These are phyloP conservation scores for Fagus crenata DNA, from an alignment of 306 rosid species.

Conservation along the genomic window DNA sequence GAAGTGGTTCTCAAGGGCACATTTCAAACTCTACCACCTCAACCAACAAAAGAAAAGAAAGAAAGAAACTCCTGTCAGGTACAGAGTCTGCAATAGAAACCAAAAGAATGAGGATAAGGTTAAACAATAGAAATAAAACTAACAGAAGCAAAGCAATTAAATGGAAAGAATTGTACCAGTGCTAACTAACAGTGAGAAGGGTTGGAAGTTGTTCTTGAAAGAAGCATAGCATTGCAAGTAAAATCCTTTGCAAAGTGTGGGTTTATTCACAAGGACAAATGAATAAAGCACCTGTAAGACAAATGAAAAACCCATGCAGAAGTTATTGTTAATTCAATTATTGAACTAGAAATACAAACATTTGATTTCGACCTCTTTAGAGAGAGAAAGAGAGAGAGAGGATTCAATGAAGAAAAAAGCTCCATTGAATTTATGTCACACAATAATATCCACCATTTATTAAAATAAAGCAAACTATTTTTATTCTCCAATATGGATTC, in stretches of 20 bases:
- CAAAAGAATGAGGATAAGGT: slow-evolving; percentile 18
- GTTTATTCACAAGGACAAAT: slow-evolving; percentile 23
- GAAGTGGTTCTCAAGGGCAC: slow-evolving; percentile 31
- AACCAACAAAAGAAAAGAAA: not conserved
- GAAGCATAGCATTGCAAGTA: slow-evolving; percentile 6
- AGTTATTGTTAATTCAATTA: not conserved
- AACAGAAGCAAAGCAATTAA: not conserved
- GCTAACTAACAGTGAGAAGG: not conserved
- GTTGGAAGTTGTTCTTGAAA: not conserved
- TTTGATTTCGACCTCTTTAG: not conserved
- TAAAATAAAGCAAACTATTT: too few relatives aligned
- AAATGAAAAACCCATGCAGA: slow-evolving; percentile 23
- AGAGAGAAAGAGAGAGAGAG: too few relatives aligned
- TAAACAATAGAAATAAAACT: slow-evolving; percentile 22
- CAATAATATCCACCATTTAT: too few relatives aligned
- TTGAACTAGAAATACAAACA: not conserved
- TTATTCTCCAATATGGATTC: too few relatives aligned
- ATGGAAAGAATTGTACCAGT: slow-evolving; percentile 14
- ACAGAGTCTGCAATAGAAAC: slow-evolving; percentile 34
- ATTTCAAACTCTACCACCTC: slow-evolving; percentile 39
- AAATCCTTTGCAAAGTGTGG: slow-evolving; percentile 9
- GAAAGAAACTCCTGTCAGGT: slow-evolving; percentile 30
- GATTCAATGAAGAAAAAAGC: too few relatives aligned
- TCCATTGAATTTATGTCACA: too few relatives aligned
- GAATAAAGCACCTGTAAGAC: slow-evolving; percentile 21